Evolutionary conservation across 331 rosid species (phyloP).

Genomic region (Acacia pycnantha): DNA sequence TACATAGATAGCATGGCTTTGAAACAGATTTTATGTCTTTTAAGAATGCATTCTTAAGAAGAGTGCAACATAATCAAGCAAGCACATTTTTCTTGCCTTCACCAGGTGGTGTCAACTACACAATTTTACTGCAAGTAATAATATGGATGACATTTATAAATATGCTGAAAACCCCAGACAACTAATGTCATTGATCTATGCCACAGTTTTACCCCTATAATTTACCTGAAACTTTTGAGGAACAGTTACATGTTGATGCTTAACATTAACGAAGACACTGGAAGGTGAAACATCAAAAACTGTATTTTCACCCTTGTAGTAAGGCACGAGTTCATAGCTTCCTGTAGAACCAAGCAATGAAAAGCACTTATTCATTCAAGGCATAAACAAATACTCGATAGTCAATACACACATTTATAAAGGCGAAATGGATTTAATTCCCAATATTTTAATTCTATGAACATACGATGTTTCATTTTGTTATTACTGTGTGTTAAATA

Average conservation of each 20-base stretch:
- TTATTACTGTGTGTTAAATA: no score
- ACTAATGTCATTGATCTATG: not conserved
- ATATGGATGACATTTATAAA: not conserved
- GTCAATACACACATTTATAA: not conserved
- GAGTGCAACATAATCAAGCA: slow-evolving; percentile 6
- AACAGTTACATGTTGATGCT: slow-evolving; percentile 78
- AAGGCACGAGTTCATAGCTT: slow-evolving; percentile 81
- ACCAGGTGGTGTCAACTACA: not conserved
- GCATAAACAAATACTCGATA: slow-evolving; percentile 14
- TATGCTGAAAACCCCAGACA: slow-evolving; percentile 22
- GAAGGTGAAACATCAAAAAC: slow-evolving; percentile 95
- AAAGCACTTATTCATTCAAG: slow-evolving; percentile 26
- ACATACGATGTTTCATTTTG: no score
- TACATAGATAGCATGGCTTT: slow-evolving; percentile 6
- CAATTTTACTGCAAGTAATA: not conserved
- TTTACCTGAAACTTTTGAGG: slow-evolving; percentile 88
- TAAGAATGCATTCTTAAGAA: slow-evolving; percentile 4
- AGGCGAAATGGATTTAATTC: not conserved
- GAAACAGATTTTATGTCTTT: not conserved
- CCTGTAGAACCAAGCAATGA: slow-evolving; percentile 50
- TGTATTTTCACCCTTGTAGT: slow-evolving; percentile 96
- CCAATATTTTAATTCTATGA: no score
- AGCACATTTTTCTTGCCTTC: slow-evolving; percentile 17
- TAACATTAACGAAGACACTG: slow-evolving; percentile 63
- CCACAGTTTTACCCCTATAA: slow-evolving; percentile 24